Percentiles rank a stretch among this genome's conserved stretches.
Conservation (phyloP, 2,329 filamentous ascomycete genomes). For the Neurospora sp. region DNA sequence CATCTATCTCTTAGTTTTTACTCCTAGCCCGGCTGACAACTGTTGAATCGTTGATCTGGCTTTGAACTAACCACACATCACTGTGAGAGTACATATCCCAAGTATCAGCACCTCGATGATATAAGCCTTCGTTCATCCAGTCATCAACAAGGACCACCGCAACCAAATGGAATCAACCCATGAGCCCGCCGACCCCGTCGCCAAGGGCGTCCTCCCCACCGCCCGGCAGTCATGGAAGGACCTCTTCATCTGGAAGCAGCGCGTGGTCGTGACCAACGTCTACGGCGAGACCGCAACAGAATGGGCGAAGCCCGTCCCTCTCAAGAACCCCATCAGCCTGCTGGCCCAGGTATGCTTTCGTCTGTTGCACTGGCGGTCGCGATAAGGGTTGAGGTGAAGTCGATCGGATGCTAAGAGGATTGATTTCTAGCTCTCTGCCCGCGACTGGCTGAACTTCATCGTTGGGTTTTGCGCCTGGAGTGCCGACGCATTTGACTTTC, state of each 20-base stretch:
- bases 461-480: slow-evolving; percentile 69
- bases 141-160: neutral
- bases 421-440: slow-evolving; percentile 35
- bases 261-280: slow-evolving; percentile 55
- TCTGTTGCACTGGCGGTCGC: no score
- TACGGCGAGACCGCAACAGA: slow-evolving; percentile 55
- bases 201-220: slow-evolving; percentile 43
- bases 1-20: neutral
- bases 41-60: neutral
- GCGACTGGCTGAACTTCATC: slow-evolving; percentile 66
- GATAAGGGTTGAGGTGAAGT: no score
- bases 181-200: slow-evolving; percentile 55
- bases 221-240: slow-evolving; percentile 20
- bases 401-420: no score
- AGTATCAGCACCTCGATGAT: neutral
- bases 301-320: slow-evolving; percentile 56
- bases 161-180: slow-evolving; percentile 19
- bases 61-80: neutral
- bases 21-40: neutral
- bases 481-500: slow-evolving; percentile 76
- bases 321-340: slow-evolving; percentile 62
- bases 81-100: neutral
- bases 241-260: slow-evolving; percentile 54
- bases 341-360: slow-evolving; percentile 34
- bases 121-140: neutral